Base-by-base conservation (phyloP, 1,284 basidiomycete species). In the Fomitopsis palustris region DNA sequence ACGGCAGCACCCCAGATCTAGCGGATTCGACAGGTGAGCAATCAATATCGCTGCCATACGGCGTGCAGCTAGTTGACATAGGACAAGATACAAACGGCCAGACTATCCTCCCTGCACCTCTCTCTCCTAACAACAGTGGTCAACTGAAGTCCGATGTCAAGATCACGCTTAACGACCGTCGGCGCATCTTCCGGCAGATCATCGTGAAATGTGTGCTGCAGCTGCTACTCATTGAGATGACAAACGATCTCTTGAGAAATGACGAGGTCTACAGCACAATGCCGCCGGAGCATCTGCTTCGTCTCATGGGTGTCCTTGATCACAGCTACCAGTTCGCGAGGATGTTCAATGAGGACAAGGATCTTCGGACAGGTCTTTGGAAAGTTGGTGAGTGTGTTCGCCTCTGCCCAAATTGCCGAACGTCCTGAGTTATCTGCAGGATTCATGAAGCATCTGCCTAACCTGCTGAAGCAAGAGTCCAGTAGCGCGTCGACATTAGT, bases 161-260 rank as follows among this genome's bases (percentile, higher is more conserved):
- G 57, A 75, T 84, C 27, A 83, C 87, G 9, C 75, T 86, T 37
- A 77, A 76, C 59, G 93, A 94, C 66, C 87, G 97, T 59, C 88
- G 95, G 23, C 86, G 92, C 38, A 88, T 95, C 56, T 99, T 99
- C 85, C 94, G 96, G 73, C 96, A 99, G 75, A 98, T 99, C 74
- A 99, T 99, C 65, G 95, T 99, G 68, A 99, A 99, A 89, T 99
- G 97, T 74, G 97, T 99, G 29, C 83, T 99, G 35, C 97, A 99
- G 71, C 78, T 99, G 19, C 81, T 99, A 56, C 84, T 99, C 47
- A 99, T 99, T 68, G 97, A 99, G 77, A 99, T 95, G 19, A 96
- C 95, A 7, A 95, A 96, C 71, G 97, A 99, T 68, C 81, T 99
- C 16, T 82, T 99, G 38, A 92, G 95, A 61, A 97, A 96, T 70